Evolutionary conservation across 1,284 basidiomycete genomes (phyloP).

Genomic region (Neotropicomus parvogracilis): DNA sequence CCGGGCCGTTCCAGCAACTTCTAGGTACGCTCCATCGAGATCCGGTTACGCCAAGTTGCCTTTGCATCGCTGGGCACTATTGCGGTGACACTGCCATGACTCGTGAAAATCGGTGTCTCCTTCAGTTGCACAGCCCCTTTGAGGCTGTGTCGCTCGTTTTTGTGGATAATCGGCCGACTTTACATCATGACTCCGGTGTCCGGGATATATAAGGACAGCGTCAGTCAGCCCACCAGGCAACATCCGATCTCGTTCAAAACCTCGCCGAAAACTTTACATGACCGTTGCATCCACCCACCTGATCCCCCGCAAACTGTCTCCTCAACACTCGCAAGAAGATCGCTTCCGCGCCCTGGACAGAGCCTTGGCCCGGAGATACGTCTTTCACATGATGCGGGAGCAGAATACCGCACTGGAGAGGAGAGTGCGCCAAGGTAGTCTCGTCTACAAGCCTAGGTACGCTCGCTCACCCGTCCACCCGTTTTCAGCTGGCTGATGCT

Average conservation of each 20-base stretch:
- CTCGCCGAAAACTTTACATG: conserved; percentile 15
- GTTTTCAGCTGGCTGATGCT: conserved; percentile 11
- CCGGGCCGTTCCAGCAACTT: conserved; percentile 7
- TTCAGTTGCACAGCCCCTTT: background rate
- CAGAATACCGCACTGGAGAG: conserved; percentile 24
- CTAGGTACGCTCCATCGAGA: no score
- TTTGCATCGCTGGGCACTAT: background rate
- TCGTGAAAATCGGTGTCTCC: background rate
- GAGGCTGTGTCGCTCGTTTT: background rate
- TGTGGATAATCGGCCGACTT: no score
- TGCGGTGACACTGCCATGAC: background rate
- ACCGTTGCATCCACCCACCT: conserved; percentile 19
- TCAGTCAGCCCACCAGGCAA: background rate
- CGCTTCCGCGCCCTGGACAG: conserved; percentile 34
- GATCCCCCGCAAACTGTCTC: conserved; percentile 29
- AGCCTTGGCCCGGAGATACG: conserved; percentile 32
- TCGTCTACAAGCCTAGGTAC: conserved; percentile 35
- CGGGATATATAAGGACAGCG: background rate
- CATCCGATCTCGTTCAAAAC: background rate
- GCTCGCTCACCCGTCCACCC: conserved; percentile 13
- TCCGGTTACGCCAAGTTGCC: no score
- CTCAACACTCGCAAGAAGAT: conserved; percentile 24
- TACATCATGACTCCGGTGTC: background rate
- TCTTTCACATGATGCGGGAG: conserved; percentile 26
- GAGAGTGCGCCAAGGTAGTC: conserved; percentile 26